phyloP scores from a whole-genome alignment of 257 asterid species.

The Rhazya stricta region DNA sequence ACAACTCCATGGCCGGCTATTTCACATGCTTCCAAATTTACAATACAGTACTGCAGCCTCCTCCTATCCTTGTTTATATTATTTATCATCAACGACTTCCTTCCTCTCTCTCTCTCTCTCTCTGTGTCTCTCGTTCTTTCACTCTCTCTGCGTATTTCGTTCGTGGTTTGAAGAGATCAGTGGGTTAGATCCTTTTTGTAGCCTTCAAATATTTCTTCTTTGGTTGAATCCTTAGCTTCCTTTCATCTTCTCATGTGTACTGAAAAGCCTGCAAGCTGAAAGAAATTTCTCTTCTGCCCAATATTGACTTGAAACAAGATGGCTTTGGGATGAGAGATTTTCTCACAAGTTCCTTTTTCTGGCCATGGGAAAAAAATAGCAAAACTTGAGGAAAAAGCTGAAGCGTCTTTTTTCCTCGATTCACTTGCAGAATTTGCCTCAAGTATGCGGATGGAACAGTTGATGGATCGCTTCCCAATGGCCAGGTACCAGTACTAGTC shows the following conservation, averaged over 20 bases:
- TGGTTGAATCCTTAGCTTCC: constrained; percentile 5
- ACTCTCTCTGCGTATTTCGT: constrained; percentile 6
- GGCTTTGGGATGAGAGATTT: constrained; percentile 26
- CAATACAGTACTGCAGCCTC: constrained; percentile 20
- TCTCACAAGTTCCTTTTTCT: constrained; percentile 44
- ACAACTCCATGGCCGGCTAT: constrained; percentile 76
- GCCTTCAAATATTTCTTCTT: constrained; percentile 27
- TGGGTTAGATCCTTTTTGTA: constrained; percentile 20
- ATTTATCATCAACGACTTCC: constrained; percentile 11
- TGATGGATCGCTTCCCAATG: constrained; percentile 56
- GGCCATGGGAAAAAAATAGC: constrained; percentile 26
- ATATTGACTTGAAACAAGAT: constrained; percentile 26
- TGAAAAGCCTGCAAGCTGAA: constrained; percentile 27
- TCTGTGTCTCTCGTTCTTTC: constrained; percentile 13
- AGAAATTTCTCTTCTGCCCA: constrained; percentile 35
- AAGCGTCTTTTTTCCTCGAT: constrained; percentile 54
- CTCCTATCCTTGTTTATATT: constrained; percentile 14
- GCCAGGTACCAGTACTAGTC: constrained; percentile 69
- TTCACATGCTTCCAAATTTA: constrained; percentile 50
- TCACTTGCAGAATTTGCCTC: constrained; percentile 31
- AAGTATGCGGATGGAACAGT: constrained; percentile 15
- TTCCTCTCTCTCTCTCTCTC: constrained; percentile 13
- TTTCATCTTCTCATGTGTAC: constrained; percentile 12
- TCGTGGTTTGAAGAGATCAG: constrained; percentile 4
- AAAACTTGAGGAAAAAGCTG: constrained; percentile 33